Percentiles rank a stretch among this genome's conserved stretches.
Conservation (phyloP, 352 stramenopile genomes). For the Pythium scleroteichum region DNA sequence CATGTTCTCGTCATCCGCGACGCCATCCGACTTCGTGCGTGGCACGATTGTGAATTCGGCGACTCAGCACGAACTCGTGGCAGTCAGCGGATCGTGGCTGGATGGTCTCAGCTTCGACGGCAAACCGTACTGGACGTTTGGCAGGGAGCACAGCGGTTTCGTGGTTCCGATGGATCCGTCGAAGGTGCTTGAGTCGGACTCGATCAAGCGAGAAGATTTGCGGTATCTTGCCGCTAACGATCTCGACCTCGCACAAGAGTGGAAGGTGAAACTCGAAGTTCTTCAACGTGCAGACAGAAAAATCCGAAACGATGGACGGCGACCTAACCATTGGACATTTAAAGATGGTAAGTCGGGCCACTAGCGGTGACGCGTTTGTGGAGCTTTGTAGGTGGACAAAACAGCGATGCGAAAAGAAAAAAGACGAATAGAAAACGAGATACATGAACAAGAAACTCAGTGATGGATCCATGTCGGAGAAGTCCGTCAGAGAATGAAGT, state of each 20-base stretch:
- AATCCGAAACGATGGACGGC: constrained; percentile 69
- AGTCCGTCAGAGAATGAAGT: no score
- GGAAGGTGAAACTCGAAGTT: constrained; percentile 82
- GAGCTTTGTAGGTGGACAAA: no score
- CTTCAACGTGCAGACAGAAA: constrained; percentile 80
- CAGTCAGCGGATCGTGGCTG: constrained; percentile 78
- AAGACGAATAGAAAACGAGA: no score
- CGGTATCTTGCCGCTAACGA: constrained; percentile 65
- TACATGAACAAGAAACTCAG: no score
- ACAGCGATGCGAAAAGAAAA: no score
- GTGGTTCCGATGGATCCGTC: constrained; percentile 53
- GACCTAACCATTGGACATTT: constrained; percentile 77
- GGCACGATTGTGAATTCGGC: constrained; percentile 68
- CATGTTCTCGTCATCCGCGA: constrained; percentile 83
- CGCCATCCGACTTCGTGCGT: constrained; percentile 67
- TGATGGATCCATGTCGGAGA: no score
- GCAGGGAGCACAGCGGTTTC: constrained; percentile 58
- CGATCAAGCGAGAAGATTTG: constrained; percentile 69
- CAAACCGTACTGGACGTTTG: constrained; percentile 73
- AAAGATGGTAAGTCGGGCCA: constrained; percentile 32
- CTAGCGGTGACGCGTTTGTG: no score
- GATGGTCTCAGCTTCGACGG: constrained; percentile 69
- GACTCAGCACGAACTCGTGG: constrained; percentile 58
- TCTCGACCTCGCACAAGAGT: constrained; percentile 80
- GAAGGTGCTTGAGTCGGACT: constrained; percentile 74